A percentile compares a stretch with the other conserved stretches of the same genome.
Conservation (phyloP, 2,329 filamentous ascomycete species). For the Cordyceps tenuipes region DNA sequence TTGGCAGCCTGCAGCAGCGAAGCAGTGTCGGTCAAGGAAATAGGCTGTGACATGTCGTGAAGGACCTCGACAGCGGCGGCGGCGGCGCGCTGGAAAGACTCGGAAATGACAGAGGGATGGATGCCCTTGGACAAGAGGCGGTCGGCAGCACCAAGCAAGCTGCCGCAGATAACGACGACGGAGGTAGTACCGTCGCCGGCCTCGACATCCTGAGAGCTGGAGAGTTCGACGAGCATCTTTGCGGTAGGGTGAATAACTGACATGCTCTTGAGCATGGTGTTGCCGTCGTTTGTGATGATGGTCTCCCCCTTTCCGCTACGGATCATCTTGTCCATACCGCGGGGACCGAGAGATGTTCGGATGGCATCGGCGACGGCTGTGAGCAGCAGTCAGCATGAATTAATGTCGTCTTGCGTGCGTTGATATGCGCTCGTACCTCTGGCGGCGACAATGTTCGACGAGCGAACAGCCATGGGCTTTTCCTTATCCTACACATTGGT, state of each 20-base stretch:
- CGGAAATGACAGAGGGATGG: slow-evolving; percentile 95
- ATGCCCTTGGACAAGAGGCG: slow-evolving; percentile 85
- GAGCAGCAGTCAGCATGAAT: slow-evolving; percentile 13
- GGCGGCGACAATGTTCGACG: slow-evolving; percentile 93
- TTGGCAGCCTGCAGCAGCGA: slow-evolving; percentile 94
- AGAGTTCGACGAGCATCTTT: slow-evolving; percentile 97
- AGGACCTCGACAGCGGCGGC: slow-evolving; percentile 81
- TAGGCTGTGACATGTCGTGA: slow-evolving; percentile 91
- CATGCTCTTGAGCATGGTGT: slow-evolving; percentile 99
- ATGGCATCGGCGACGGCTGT: slow-evolving; percentile 94
- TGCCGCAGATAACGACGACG: slow-evolving; percentile 95
- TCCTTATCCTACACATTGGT: slow-evolving; percentile 64
- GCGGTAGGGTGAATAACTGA: slow-evolving; percentile 98
- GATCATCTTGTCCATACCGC: slow-evolving; percentile 99
- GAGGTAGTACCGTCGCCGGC: slow-evolving; percentile 97
- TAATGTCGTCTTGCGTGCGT: not conserved
- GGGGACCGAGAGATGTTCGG: slow-evolving; percentile 87
- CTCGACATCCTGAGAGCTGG: slow-evolving; percentile 95
- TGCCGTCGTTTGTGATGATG: slow-evolving; percentile 98
- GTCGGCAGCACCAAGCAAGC: slow-evolving; percentile 87
- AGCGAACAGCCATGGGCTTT: slow-evolving; percentile 95
- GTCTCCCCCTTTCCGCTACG: slow-evolving; percentile 93
- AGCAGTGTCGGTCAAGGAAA: slow-evolving; percentile 77
- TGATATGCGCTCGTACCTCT: slow-evolving; percentile 54
- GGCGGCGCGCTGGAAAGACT: slow-evolving; percentile 92